A percentile compares a stretch with the other conserved stretches of the same genome.
Conservation (phyloP, 257 asterid genomes). For the Misopates orontium region DNA sequence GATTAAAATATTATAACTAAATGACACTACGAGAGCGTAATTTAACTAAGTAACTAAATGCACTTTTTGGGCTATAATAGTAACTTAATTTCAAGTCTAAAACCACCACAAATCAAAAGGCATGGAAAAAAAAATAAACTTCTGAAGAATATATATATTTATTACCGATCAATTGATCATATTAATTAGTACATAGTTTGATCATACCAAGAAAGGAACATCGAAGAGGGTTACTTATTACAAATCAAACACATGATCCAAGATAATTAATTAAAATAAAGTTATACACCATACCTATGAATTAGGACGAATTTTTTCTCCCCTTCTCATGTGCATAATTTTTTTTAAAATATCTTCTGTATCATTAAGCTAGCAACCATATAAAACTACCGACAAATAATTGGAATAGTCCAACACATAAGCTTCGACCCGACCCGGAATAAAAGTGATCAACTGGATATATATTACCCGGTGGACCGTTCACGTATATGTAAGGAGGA, state of each 20-base stretch:
- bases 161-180: constrained; percentile 13
- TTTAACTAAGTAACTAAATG: not conserved
- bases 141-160: not conserved
- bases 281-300: constrained; percentile 18
- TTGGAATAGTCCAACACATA: constrained; percentile 25
- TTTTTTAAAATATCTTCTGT: no score
- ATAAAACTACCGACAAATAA: constrained; percentile 35
- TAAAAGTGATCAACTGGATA: constrained; percentile 52
- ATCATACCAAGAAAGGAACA: constrained; percentile 12
- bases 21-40: not conserved
- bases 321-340: no score
- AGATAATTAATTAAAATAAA: not conserved
- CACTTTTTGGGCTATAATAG: not conserved
- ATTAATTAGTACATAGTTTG: constrained; percentile 2
- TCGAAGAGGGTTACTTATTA: constrained; percentile 15
- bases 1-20: not conserved
- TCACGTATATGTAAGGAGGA: constrained; percentile 60
- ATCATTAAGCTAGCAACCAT: constrained; percentile 33
- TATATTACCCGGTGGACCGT: constrained; percentile 77
- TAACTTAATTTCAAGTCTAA: not conserved
- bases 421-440: constrained; percentile 38
- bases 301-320: constrained; percentile 22
- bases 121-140: not conserved
- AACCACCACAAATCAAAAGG: not conserved
- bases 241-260: constrained; percentile 29